Conservation (phyloP, 495 filamentous ascomycete species). For the Physcia stellaris region DNA sequence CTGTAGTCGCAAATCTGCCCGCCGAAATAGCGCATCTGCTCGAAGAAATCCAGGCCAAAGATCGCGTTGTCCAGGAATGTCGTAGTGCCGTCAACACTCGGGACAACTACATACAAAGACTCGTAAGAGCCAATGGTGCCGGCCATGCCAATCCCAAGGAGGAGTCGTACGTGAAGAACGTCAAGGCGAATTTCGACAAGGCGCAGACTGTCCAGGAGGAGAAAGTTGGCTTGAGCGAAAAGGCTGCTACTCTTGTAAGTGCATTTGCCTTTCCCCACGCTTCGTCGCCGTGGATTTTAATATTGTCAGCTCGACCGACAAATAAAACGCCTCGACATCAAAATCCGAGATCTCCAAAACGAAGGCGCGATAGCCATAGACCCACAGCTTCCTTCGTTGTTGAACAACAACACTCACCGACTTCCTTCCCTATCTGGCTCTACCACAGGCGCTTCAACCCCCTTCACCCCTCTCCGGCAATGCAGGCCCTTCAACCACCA, state of each 20-base stretch:
- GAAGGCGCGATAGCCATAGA: conserved; percentile 67
- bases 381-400: conserved; percentile 64
- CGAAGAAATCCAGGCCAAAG: conserved; percentile 89
- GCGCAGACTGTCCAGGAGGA: conserved; percentile 70
- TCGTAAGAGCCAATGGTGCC: conserved; percentile 73
- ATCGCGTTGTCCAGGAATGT: conserved; percentile 62
- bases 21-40: conserved; percentile 84
- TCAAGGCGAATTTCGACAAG: conserved; percentile 55
- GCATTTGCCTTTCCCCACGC: neutral
- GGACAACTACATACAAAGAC: conserved; percentile 78
- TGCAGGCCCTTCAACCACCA: conserved; percentile 25
- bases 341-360: conserved; percentile 71
- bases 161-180: conserved; percentile 52
- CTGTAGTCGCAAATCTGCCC: conserved; percentile 67
- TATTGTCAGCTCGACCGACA: conserved; percentile 84
- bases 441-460: conserved; percentile 32
- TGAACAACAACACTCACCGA: conserved; percentile 46
- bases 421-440: conserved; percentile 34
- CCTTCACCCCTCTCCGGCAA: conserved; percentile 25
- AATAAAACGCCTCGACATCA: conserved; percentile 70
- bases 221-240: conserved; percentile 68
- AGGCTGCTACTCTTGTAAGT: conserved; percentile 50
- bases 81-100: conserved; percentile 57
- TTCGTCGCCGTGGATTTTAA: conserved; percentile 1
- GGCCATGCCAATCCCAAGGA: conserved; percentile 77